Evolutionary conservation across 495 filamentous ascomycete species (phyloP).

Genomic region (Podospora bellae-mahoneyi): DNA sequence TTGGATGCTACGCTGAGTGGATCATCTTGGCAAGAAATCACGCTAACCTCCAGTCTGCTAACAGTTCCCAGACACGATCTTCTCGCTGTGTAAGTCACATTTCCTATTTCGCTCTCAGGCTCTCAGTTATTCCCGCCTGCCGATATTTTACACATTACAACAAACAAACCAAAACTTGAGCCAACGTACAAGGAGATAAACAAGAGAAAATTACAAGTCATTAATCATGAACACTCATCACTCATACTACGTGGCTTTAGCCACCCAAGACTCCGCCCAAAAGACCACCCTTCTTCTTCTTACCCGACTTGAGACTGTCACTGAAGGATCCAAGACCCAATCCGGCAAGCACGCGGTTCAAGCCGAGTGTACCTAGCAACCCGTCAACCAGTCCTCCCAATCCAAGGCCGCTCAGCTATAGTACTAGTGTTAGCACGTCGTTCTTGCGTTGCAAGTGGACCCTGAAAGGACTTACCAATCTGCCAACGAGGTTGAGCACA

Average conservation of each 20-base stretch:
- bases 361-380: constrained; percentile 73
- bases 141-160: background rate
- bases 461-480: constrained; percentile 44
- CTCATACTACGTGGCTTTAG: constrained; percentile 6
- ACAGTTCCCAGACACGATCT: background rate
- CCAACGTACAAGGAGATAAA: background rate
- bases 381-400: constrained; percentile 77
- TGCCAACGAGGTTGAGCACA: constrained; percentile 76
- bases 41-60: background rate
- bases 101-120: background rate
- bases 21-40: background rate
- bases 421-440: constrained; percentile 14
- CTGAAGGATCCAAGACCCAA: constrained; percentile 66
- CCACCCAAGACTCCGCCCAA: constrained; percentile 32
- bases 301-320: constrained; percentile 36
- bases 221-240: background rate
- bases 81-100: background rate
- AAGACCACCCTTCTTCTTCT: constrained; percentile 38
- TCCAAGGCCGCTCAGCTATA: constrained; percentile 71
- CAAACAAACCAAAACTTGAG: too few species aligned
- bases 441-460: background rate
- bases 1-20: background rate
- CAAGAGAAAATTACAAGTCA: background rate
- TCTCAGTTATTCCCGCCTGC: background rate
- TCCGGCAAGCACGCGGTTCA: constrained; percentile 71